Conservation (phyloP, 2,329 filamentous ascomycete species). For the Byssoonygena ceratinophila region DNA sequence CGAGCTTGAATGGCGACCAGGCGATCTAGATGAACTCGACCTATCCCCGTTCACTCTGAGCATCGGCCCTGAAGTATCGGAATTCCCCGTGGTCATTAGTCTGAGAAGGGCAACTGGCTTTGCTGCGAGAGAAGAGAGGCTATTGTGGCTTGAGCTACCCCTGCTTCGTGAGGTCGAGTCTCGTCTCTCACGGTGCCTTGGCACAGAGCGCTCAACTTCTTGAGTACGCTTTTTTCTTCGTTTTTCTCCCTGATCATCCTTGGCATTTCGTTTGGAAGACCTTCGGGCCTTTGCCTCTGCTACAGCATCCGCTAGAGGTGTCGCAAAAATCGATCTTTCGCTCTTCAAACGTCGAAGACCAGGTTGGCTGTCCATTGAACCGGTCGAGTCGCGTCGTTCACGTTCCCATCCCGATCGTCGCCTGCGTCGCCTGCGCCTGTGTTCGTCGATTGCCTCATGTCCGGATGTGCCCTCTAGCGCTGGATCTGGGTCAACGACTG, state of each 20-base stretch:
- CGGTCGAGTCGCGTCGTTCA: constrained; percentile 30
- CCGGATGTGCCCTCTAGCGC: constrained; percentile 11
- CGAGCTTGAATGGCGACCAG: constrained; percentile 24
- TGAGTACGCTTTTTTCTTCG: constrained; percentile 20
- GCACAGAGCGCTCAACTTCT: constrained; percentile 18
- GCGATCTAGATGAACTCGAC: constrained; percentile 16
- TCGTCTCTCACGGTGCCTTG: constrained; percentile 16
- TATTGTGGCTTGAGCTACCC: constrained; percentile 21
- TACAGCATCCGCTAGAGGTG: constrained; percentile 19
- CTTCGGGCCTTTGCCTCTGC: neutral
- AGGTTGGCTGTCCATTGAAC: constrained; percentile 28
- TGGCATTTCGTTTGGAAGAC: neutral
- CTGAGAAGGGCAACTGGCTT: constrained; percentile 22
- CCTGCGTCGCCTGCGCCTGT: constrained; percentile 17
- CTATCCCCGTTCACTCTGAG: constrained; percentile 31
- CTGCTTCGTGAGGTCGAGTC: constrained; percentile 22
- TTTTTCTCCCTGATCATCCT: constrained; percentile 22
- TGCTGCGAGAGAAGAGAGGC: constrained; percentile 16
- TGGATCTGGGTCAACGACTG: constrained; percentile 1
- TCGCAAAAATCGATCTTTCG: constrained; percentile 28
- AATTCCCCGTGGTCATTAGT: constrained; percentile 31
- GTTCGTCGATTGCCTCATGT: constrained; percentile 11
- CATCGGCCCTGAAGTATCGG: constrained; percentile 32
- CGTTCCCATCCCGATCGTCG: constrained; percentile 25
- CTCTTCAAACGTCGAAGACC: constrained; percentile 27